These are phyloP conservation scores for Blastobotrys illinoisensis DNA, from an alignment of 1,139 yeast genomes.

Conservation along the genomic window DNA sequence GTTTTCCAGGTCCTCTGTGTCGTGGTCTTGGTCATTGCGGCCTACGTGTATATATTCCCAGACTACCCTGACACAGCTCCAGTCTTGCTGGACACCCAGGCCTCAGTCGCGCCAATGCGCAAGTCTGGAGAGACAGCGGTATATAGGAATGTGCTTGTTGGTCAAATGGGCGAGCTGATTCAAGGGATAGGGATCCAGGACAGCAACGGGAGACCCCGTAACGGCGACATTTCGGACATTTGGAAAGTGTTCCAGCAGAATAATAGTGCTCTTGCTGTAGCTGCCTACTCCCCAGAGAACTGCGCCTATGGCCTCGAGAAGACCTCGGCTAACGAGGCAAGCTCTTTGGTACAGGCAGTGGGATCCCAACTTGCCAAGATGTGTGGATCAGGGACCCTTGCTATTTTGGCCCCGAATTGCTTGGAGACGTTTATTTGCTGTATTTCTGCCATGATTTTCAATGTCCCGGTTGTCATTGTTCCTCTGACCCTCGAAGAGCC, in stretches of 20 bases:
- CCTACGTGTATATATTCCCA: slow-evolving; percentile 26
- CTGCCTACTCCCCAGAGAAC: slow-evolving; percentile 4
- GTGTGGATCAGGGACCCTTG: slow-evolving; percentile 14
- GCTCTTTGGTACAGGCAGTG: slow-evolving; percentile 12
- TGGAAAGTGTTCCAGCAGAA: slow-evolving; percentile 38
- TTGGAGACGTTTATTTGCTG: slow-evolving; percentile 19
- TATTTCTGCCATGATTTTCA: slow-evolving; percentile 15
- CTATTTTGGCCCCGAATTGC: slow-evolving; percentile 23
- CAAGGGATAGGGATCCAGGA: slow-evolving; percentile 53
- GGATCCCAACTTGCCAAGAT: slow-evolving; percentile 10
- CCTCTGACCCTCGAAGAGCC: slow-evolving; percentile 2
- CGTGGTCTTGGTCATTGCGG: slow-evolving; percentile 16
- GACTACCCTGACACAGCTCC: slow-evolving; percentile 47
- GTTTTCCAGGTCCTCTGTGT: slow-evolving; percentile 21
- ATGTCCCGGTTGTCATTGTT: slow-evolving; percentile 12
- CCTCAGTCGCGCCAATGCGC: slow-evolving; percentile 49
- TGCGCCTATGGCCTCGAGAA: background rate
- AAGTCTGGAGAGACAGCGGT: slow-evolving; percentile 53
- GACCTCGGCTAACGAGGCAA: slow-evolving; percentile 12
- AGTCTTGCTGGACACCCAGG: slow-evolving; percentile 49
- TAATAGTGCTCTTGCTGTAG: slow-evolving; percentile 6
- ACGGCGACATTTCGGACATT: slow-evolving; percentile 54
- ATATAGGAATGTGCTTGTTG: slow-evolving; percentile 54
- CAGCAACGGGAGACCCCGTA: slow-evolving; percentile 33
- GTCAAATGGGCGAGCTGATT: slow-evolving; percentile 32